These are phyloP conservation scores for Chimonanthus salicifolius DNA, from an alignment of 164 flowering plant species.

Conservation along the genomic window DNA sequence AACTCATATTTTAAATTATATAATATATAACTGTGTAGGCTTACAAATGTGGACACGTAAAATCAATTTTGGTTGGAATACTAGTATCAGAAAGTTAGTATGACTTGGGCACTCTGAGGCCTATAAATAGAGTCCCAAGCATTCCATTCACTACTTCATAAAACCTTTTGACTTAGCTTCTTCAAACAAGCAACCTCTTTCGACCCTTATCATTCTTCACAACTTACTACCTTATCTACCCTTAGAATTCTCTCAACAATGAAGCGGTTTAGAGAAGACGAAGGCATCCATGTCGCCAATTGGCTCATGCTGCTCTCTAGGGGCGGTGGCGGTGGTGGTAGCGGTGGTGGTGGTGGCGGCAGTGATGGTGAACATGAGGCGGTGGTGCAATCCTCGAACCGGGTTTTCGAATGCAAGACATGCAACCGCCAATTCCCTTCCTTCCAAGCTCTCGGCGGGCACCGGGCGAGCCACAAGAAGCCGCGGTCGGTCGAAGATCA, in stretches of 20 bases:
- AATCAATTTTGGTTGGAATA: too few relatives aligned
- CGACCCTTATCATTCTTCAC: not conserved
- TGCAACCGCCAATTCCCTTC: constrained; percentile 73
- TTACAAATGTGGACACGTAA: too few relatives aligned
- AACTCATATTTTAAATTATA: too few relatives aligned
- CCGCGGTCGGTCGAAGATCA: constrained; percentile 30
- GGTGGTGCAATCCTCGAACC: constrained; percentile 2
- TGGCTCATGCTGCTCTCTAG: constrained; percentile 57
- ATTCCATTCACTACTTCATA: not conserved
- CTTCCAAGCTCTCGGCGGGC: constrained; percentile 89
- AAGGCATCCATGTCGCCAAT: constrained; percentile 45
- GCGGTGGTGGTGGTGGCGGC: not conserved
- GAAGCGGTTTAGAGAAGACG: constrained; percentile 24
- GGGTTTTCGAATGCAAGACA: constrained; percentile 82
- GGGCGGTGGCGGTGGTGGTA: not conserved
- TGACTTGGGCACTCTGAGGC: not conserved
- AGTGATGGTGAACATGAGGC: not conserved
- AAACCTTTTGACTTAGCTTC: not conserved
- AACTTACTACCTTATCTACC: too few relatives aligned
- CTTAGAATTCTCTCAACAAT: not conserved
- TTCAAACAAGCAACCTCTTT: not conserved
- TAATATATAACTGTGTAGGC: too few relatives aligned
- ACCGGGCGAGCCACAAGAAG: constrained; percentile 88
- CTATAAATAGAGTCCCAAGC: not conserved
- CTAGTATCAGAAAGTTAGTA: not conserved